Evolutionary conservation across 2,329 filamentous ascomycete genomes (phyloP), one percentile per base, ranked within the genome.

Genomic region (Stagonosporopsis rhizophila): DNA sequence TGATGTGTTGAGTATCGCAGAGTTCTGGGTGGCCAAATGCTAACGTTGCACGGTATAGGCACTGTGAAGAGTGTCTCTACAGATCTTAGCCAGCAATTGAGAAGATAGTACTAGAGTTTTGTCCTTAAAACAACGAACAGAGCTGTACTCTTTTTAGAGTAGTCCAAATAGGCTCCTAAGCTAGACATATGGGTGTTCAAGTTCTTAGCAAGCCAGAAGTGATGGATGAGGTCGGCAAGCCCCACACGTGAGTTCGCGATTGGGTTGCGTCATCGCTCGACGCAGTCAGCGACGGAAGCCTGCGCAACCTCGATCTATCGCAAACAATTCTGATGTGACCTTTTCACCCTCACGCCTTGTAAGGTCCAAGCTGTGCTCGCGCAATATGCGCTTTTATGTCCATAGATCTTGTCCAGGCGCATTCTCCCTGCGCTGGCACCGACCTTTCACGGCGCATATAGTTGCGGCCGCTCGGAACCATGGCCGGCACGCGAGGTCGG

Each of bases 401-500:
- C 2, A 15, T 19, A n/a, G 35, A 14, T 32, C 25, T 14, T 22
- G 19, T n/a, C 14, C 27, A 12, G 11, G 49, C 45, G 25, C 42
- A 47, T 45, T 22, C 44, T 15, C 6, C 20, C 37, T 22, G 19
- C 20, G 37, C 20, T 39, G 19, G 7, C 20, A 39, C 37, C 15
- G 3, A n/a, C 27, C 37, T 41, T 40, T 32, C 44, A 46, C 30
- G 22, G 46, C 44, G 56, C 35, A 22, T 27, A n/a, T 27, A 15
- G 20, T 34, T 15, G 25, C 38, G 22, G 30, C 39, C 27, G 53
- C 38, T 47, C 41, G 44, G 28, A 35, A 55, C 47, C 46, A 75
- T 75, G 73, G 71, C 67, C 39, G 64, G 70, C 50, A 52, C 63
- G 44, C 65, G 66, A 46, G 61, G 68, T 17, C 61, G 64, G 34